Conservation (phyloP, 495 filamentous ascomycete genomes). For the Xylaria castorea region DNA sequence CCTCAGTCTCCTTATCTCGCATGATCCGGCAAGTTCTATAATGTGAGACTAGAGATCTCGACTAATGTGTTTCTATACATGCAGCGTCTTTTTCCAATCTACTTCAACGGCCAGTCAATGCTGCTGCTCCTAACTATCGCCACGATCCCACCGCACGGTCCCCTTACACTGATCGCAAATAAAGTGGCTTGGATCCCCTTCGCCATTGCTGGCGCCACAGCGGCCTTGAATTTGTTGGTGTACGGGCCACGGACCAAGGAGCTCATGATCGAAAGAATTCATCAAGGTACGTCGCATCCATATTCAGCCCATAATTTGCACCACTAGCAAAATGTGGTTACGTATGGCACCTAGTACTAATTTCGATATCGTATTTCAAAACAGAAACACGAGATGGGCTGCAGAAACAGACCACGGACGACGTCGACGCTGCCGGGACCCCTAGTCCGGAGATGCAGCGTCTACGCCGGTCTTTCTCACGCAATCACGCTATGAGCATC, state of each 20-base stretch:
- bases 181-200: constrained; percentile 49
- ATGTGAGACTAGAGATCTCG: too few relatives aligned
- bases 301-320: neutral
- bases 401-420: constrained; percentile 13
- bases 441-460: constrained; percentile 44
- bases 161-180: constrained; percentile 43
- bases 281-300: constrained; percentile 45
- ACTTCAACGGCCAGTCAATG: constrained; percentile 56
- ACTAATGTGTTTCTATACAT: too few relatives aligned
- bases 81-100: constrained; percentile 57
- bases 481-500: constrained; percentile 62
- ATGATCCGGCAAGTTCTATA: too few relatives aligned
- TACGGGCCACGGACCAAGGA: constrained; percentile 57
- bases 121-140: constrained; percentile 52
- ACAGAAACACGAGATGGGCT: constrained; percentile 39
- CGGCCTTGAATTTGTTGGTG: constrained; percentile 54
- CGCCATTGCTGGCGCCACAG: constrained; percentile 45
- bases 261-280: constrained; percentile 51
- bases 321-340: neutral
- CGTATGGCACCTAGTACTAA: neutral
- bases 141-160: constrained; percentile 54
- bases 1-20: too few relatives aligned
- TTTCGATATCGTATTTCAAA: neutral
- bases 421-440: constrained; percentile 25
- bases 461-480: constrained; percentile 53